phyloP scores from a whole-genome alignment of 2,329 filamentous ascomycete genomes.

The Hysterium pulicare region DNA sequence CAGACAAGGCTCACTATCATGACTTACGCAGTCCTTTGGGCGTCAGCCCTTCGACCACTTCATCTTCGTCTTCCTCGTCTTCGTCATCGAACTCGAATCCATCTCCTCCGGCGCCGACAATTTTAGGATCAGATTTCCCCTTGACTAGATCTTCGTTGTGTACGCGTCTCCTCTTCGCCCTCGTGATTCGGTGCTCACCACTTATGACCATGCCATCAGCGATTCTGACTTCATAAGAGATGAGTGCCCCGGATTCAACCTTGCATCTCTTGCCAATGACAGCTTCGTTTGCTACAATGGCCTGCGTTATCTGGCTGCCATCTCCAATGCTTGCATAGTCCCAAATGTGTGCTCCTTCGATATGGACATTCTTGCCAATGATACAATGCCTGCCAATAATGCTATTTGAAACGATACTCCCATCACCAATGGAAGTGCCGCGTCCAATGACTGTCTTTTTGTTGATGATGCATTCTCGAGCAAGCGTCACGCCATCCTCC shows the following conservation, averaged over 20 bases:
- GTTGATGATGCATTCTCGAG: constrained; percentile 66
- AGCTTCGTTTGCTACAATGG: constrained; percentile 72
- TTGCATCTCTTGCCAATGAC: constrained; percentile 67
- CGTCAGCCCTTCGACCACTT: constrained; percentile 42
- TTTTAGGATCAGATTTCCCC: constrained; percentile 43
- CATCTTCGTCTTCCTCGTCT: constrained; percentile 63
- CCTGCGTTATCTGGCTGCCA: constrained; percentile 64
- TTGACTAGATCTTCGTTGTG: constrained; percentile 37
- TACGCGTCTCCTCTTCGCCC: constrained; percentile 45
- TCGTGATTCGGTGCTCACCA: constrained; percentile 45
- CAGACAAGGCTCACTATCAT: not conserved
- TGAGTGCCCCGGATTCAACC: constrained; percentile 68
- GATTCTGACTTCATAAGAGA: constrained; percentile 76
- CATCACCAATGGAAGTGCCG: constrained; percentile 70
- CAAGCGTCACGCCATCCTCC: constrained; percentile 73
- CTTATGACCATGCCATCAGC: constrained; percentile 55
- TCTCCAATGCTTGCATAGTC: constrained; percentile 77
- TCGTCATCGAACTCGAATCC: constrained; percentile 59
- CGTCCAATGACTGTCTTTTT: constrained; percentile 72
- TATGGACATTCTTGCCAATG: constrained; percentile 78
- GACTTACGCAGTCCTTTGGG: constrained; percentile 32
- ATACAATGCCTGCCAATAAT: constrained; percentile 80
- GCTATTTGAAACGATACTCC: constrained; percentile 67
- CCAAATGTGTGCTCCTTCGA: constrained; percentile 84
- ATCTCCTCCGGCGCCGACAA: constrained; percentile 58